phyloP scores from a whole-genome alignment of 108 stramenopile genomes.

The Ochromonas danica region DNA sequence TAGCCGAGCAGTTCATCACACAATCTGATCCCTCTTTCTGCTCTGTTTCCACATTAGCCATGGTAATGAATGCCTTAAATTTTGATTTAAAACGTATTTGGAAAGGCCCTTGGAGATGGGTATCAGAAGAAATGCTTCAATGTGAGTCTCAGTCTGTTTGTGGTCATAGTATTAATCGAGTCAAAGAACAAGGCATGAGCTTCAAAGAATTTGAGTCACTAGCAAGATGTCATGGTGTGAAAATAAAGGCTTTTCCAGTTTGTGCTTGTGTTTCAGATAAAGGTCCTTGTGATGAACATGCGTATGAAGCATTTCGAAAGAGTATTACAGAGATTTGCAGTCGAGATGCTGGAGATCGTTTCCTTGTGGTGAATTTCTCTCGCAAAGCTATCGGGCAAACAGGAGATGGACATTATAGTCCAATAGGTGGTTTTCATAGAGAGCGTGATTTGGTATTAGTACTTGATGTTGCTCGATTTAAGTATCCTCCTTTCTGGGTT shows the following conservation, averaged over 20 bases:
- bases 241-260: slow-evolving; percentile 5
- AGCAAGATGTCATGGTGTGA: slow-evolving; percentile 23
- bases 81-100: slow-evolving; percentile 85
- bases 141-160: slow-evolving; percentile 6
- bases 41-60: slow-evolving; percentile 78
- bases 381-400: slow-evolving; percentile 66
- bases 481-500: slow-evolving; percentile 91
- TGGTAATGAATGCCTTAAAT: slow-evolving; percentile 82
- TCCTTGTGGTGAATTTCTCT: slow-evolving; percentile 68
- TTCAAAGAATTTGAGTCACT: slow-evolving; percentile 22
- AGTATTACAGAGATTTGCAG: background rate
- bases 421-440: slow-evolving; percentile 75
- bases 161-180: background rate
- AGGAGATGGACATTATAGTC: slow-evolving; percentile 92
- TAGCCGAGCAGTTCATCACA: slow-evolving; percentile 60
- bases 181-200: background rate
- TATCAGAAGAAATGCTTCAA: slow-evolving; percentile 71
- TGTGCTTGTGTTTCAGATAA: background rate
- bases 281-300: background rate
- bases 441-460: slow-evolving; percentile 74
- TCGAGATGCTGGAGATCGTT: background rate
- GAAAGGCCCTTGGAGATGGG: slow-evolving; percentile 91
- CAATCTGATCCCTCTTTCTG: slow-evolving; percentile 91
- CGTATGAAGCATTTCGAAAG: background rate
- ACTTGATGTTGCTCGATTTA: slow-evolving; percentile 95